These are phyloP conservation scores for Mimosa bimucronata DNA, from an alignment of 306 rosid genomes.

Conservation along the genomic window DNA sequence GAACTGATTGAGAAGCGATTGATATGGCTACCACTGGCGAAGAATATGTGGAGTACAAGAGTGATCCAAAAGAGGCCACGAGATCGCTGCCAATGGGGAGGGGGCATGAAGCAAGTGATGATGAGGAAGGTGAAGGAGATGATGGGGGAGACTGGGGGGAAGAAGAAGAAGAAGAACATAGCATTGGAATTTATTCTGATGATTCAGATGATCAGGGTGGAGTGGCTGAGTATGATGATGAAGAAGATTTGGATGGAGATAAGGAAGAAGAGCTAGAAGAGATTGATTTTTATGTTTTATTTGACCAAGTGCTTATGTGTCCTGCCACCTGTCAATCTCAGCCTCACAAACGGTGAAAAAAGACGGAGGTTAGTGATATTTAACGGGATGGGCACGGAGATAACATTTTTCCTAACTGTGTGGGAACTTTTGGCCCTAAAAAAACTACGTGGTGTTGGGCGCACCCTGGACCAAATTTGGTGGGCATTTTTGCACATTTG, in stretches of 20 bases:
- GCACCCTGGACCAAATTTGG: no score
- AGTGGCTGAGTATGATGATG: constrained; percentile 77
- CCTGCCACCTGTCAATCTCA: no score
- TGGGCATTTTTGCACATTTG: no score
- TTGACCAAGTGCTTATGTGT: no score
- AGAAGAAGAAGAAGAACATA: no score
- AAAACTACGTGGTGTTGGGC: no score
- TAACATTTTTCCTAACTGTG: no score
- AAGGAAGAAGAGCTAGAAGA: constrained; percentile 49
- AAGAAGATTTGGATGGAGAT: constrained; percentile 55
- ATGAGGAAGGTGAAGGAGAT: constrained; percentile 68
- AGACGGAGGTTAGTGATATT: no score
- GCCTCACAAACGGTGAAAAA: no score
- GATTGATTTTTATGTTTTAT: no score
- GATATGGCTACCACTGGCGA: constrained; percentile 67
- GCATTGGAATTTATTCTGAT: constrained; percentile 57
- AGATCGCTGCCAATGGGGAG: constrained; percentile 81
- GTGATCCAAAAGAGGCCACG: constrained; percentile 86
- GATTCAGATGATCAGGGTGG: constrained; percentile 90
- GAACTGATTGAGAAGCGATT: neutral
- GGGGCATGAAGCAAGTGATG: constrained; percentile 87
- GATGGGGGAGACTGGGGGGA: constrained; percentile 52
- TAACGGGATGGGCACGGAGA: no score
- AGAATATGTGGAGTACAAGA: constrained; percentile 79
- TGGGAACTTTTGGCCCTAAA: no score